A percentile compares a stretch with the other conserved stretches of the same genome.
These are phyloP conservation scores for Pinus albicaulis DNA, from an alignment of 75 land plant genomes.

Conservation along the genomic window DNA sequence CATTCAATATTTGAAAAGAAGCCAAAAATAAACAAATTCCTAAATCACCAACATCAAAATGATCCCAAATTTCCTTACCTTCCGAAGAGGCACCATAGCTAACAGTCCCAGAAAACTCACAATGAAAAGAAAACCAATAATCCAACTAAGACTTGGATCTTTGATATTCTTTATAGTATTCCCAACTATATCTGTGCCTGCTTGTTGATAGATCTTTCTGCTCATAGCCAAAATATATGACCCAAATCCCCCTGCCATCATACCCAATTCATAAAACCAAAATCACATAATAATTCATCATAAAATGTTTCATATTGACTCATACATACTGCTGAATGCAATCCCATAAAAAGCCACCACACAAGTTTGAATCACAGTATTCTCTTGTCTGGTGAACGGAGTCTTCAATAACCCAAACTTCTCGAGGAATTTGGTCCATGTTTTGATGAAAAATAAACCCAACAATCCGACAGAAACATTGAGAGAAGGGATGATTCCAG, in stretches of 20 bases:
- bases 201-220: slow-evolving; percentile 10
- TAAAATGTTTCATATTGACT: not conserved
- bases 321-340: slow-evolving; percentile 44
- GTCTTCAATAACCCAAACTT: slow-evolving; percentile 25
- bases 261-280: not conserved
- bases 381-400: slow-evolving; percentile 68
- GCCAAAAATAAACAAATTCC: not conserved
- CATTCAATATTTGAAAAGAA: too few species aligned
- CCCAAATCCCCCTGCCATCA: slow-evolving; percentile 40
- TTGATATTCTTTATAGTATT: slow-evolving; percentile 19
- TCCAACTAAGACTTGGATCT: slow-evolving; percentile 21
- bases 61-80: slow-evolving; percentile 22
- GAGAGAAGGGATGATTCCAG: slow-evolving; percentile 58
- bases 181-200: not conserved
- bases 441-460: slow-evolving; percentile 49
- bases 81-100: slow-evolving; percentile 34
- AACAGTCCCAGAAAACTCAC: slow-evolving; percentile 25
- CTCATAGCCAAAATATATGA: slow-evolving; percentile 35
- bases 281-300: not conserved
- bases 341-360: slow-evolving; percentile 56
- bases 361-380: slow-evolving; percentile 63
- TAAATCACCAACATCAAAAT: not conserved
- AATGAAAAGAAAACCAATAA: slow-evolving; percentile 23
- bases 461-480: slow-evolving; percentile 57
- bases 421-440: slow-evolving; percentile 31